These are phyloP conservation scores for Naganishia vishniacii DNA, from an alignment of 768 basidiomycete species.

Conservation along the genomic window DNA sequence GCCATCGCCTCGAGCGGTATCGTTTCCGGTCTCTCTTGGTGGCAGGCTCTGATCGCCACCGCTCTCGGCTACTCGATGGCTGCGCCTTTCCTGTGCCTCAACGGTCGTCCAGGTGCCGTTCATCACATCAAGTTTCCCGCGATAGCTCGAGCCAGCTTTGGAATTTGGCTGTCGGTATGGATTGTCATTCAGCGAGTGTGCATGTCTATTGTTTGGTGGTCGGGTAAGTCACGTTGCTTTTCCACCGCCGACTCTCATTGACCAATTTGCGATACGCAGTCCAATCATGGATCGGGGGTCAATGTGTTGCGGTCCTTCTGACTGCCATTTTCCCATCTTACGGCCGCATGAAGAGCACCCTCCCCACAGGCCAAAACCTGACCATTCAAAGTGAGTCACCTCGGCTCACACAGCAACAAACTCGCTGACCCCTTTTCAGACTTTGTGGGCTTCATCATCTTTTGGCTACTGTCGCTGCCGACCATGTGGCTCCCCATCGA, in stretches of 20 bases:
- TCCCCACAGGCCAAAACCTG: slow-evolving; percentile 55
- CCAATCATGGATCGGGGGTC: slow-evolving; percentile 68
- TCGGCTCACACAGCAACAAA: not conserved
- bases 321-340: slow-evolving; percentile 67
- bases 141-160: slow-evolving; percentile 62
- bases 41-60: slow-evolving; percentile 71
- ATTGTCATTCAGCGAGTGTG: slow-evolving; percentile 57
- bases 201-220: slow-evolving; percentile 28
- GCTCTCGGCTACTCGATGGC: slow-evolving; percentile 56
- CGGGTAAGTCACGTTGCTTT: slow-evolving; percentile 6
- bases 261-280: slow-evolving; percentile 41
- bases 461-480: slow-evolving; percentile 74
- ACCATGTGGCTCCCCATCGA: slow-evolving; percentile 79
- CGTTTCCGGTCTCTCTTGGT: slow-evolving; percentile 59
- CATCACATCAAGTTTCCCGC: slow-evolving; percentile 60
- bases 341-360: slow-evolving; percentile 54
- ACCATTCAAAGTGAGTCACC: slow-evolving; percentile 51
- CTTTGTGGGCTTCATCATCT: slow-evolving; percentile 66
- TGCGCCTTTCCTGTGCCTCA: slow-evolving; percentile 68
- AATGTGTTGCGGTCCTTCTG: slow-evolving; percentile 68
- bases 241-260: slow-evolving; percentile 15
- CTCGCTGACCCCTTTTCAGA: slow-evolving; percentile 53
- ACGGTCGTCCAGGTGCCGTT: slow-evolving; percentile 70
- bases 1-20: slow-evolving; percentile 48
- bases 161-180: slow-evolving; percentile 72